Base-by-base conservation (phyloP, 495 filamentous ascomycete species). In the Penicillium bialowiezense region DNA sequence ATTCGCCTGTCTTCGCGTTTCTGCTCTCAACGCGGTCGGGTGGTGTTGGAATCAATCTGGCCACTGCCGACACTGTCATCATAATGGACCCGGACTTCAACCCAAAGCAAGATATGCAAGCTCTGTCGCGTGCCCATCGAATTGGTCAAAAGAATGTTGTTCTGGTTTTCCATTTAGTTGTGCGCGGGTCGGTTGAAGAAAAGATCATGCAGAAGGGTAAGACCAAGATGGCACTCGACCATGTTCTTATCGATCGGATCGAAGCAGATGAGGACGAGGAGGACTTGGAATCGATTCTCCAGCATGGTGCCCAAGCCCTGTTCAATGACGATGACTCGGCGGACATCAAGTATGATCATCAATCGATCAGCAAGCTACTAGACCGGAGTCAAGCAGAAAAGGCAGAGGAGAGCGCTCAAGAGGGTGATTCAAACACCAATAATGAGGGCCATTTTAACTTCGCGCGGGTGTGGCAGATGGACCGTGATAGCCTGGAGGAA, bases 61-160 rank as follows among this genome's bases (percentile, higher is more conserved):
- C 95, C 0, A 95, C 90, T 23, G 93, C 93, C 3, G 93, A 99
- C 59, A 99, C 95, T 0, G 93, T 99, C 52, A 97, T 99, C 44
- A 96, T 99, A 40, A 84, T 97, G 55, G 93, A 99, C 60, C 95
- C 93, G 0, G 93, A 99, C 59, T 97, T 96, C 72, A 99, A 99
- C 55, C 93, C 93, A 0, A 93, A 97, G 57, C 93, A 97, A 64
- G 93, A 99, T 60, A 89, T 97, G 52, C 93, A 99, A 67, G 93
- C 93, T 0, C 70, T 97, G 5, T 95, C 90, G 7, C 85, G 93
- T 51, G 95, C 92, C 18, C 93, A 99, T 65, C 83, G 93, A 24
- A 97, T 99, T 45, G 93, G 93, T 0, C 93, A 99, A 64, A 86
- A 88, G 60, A 92, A 96, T 55, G 96, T 93, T 52, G 93, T 99